Base-by-base conservation (phyloP, 2,329 filamentous ascomycete genomes). In the Purpureocillium takamizusanense region DNA sequence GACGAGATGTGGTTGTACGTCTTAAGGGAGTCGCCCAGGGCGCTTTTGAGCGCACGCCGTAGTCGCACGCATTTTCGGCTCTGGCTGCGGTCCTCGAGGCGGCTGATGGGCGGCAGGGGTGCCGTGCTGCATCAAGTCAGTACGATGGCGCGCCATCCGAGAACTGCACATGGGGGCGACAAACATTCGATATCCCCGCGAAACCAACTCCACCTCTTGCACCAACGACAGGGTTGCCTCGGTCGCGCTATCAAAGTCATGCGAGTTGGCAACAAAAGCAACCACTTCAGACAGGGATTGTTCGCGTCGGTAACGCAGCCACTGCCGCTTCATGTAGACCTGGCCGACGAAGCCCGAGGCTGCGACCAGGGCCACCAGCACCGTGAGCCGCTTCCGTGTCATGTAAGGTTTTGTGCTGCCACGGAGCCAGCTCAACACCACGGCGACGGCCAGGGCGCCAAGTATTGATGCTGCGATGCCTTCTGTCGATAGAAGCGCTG, bases 201-300 rank as follows among this genome's bases (percentile, higher is more conserved):
- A 94, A 18, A 95, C 88, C 25, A 95, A 72, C 63, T 95, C 89
- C n/a, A 95, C 88, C 62, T 95, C 89, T 58, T 95, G 89, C 45
- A 95, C 82, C 43, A 95, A 74, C 29, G 83, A 79, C 39, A 95
- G 69, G 3, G 86, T 83, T 25, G 86, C 83, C 30, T 81, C 80
- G 31, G 77, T 80, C 16, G 82, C 81, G 31, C 81, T 77, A 60
- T 95, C 88, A 50, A 94, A 87, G 36, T 81, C 78, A 54, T 94
- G 86, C 30, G 87, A 80, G 52, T 78, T 81, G 34, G 76, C 69
- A 33, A 92, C 79, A 46, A 94, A 78, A 1, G 69, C 63, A 10
- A 77, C 76, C 5, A 83, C 78, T 45, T 81, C 78, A 27, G 77
- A 69, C 29, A 94, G 70, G 1, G 84, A 81, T 55, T 89, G 81